Conservation (phyloP, 2,329 filamentous ascomycete species). For the Cladosporium sp. region DNA sequence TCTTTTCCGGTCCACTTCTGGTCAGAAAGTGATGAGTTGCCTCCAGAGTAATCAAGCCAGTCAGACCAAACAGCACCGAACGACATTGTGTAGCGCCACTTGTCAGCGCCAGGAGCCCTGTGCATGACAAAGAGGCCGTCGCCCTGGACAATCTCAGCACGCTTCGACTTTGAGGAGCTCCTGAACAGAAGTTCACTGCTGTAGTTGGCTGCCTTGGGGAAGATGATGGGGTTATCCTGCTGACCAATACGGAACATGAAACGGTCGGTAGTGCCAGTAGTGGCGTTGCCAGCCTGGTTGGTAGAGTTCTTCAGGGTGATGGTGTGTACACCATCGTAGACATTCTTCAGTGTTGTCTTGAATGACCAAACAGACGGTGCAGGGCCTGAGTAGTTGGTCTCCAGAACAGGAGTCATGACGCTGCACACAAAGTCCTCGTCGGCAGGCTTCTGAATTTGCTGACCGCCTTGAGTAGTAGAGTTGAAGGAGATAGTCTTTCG, state of each 20-base stretch:
- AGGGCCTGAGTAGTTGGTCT: constrained; percentile 49
- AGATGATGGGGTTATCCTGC: constrained; percentile 60
- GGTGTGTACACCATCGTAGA: constrained; percentile 62
- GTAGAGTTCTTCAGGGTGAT: constrained; percentile 58
- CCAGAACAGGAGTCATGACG: constrained; percentile 38
- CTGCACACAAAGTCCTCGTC: constrained; percentile 51
- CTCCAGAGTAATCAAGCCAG: constrained; percentile 59
- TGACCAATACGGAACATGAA: constrained; percentile 63
- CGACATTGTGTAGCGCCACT: constrained; percentile 63
- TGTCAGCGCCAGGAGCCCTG: constrained; percentile 61
- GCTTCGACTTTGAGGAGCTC: constrained; percentile 22
- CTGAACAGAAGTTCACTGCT: constrained; percentile 54
- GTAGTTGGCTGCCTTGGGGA: constrained; percentile 59
- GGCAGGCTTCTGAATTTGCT: constrained; percentile 41
- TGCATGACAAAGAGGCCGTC: constrained; percentile 48
- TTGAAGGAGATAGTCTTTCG: constrained; percentile 52
- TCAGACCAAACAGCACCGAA: constrained; percentile 61
- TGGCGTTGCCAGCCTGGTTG: constrained; percentile 41
- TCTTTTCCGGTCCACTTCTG: constrained; percentile 56
- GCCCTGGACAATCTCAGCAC: constrained; percentile 31
- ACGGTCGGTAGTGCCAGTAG: constrained; percentile 57
- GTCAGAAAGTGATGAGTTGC: constrained; percentile 49
- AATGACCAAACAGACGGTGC: constrained; percentile 58
- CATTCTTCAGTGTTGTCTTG: constrained; percentile 53
- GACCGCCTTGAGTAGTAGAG: constrained; percentile 52